Evolutionary conservation across 345 rosid species (phyloP), one percentile per base, ranked within the genome.

Genomic region (Gossypium turneri): DNA sequence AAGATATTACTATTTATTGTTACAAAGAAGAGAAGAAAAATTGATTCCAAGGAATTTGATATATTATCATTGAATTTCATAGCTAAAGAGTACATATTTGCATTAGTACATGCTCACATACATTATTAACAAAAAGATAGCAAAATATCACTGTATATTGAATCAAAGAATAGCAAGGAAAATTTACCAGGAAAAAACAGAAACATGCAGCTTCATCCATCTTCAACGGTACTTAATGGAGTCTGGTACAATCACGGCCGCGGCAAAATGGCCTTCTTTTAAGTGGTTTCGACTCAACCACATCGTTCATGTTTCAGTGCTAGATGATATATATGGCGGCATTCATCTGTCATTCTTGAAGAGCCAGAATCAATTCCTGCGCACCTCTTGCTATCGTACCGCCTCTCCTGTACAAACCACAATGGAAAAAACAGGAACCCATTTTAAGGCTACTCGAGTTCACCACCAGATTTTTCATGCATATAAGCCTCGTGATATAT

Each of bases 291-390:
- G 19, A 75, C 50, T 56, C 12, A 53, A 43, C 80, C 9, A 34
- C 24, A 56, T 24, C 24, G 61, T 77, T 12, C 24, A 17, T 20
- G 51, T 57, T 69, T 15, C 62, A 38, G 58, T 44, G 8, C 62
- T 68, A 79, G 34, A 50, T 52, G 63, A 64, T 27, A 25, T 73
- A 8, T 41, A 73, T 19, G 45, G 47, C 65, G 50, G 22, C 19
- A 20, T 27, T 56, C 59, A 19, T 34, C 59, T 9, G 82, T 45
- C 90, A 85, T 75, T 86, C 77, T 81, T 90, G 94, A 72, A 94
- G 96, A 76, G 89, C 90, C 72, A 92, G 83, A 84, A 86, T 90
- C 88, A 94, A 81, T 64, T 94, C 98, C 74, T 73, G 82, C 13
- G 95, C 94, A 60, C 84, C 83, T 76, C 83, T 89, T 70, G 94